phyloP scores from a whole-genome alignment of 371 early-diverging fungal species.

The Coemansia sp. region DNA sequence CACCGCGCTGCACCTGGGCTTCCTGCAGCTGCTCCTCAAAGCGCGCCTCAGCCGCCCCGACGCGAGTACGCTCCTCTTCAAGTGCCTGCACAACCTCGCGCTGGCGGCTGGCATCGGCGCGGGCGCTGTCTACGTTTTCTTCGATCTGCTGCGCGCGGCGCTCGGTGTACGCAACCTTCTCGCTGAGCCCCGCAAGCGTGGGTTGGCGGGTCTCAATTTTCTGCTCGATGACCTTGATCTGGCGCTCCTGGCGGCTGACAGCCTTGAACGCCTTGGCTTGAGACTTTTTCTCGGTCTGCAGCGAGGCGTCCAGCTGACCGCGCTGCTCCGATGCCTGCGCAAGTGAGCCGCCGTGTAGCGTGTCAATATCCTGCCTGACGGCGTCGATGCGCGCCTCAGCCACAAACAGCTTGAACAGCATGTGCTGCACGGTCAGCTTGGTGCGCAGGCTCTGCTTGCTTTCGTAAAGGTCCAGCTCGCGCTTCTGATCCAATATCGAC shows the following conservation, averaged over 20 bases:
- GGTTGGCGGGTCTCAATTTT: slow-evolving; percentile 51
- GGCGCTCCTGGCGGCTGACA: slow-evolving; percentile 66
- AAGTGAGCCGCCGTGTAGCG: slow-evolving; percentile 49
- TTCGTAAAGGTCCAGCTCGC: slow-evolving; percentile 85
- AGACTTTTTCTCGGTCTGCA: slow-evolving; percentile 66
- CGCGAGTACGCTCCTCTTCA: slow-evolving; percentile 51
- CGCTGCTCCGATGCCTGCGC: slow-evolving; percentile 49
- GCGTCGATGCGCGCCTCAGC: slow-evolving; percentile 61
- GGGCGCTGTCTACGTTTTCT: slow-evolving; percentile 56
- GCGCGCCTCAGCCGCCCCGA: slow-evolving; percentile 52
- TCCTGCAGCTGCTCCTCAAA: slow-evolving; percentile 48
- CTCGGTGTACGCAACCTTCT: slow-evolving; percentile 66
- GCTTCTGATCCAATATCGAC: slow-evolving; percentile 86
- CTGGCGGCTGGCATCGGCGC: slow-evolving; percentile 61
- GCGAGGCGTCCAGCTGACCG: slow-evolving; percentile 55
- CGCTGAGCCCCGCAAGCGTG: slow-evolving; percentile 60
- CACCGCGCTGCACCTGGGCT: slow-evolving; percentile 6
- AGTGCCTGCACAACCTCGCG: slow-evolving; percentile 51
- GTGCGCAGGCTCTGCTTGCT: slow-evolving; percentile 59
- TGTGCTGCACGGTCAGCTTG: slow-evolving; percentile 62
- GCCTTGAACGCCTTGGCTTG: slow-evolving; percentile 77
- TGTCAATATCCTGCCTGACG: slow-evolving; percentile 55
- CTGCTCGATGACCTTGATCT: slow-evolving; percentile 59
- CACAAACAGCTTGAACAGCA: slow-evolving; percentile 90
- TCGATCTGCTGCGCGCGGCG: slow-evolving; percentile 67